Conservation (phyloP, 768 basidiomycete species). For the Tricholomella constricta region DNA sequence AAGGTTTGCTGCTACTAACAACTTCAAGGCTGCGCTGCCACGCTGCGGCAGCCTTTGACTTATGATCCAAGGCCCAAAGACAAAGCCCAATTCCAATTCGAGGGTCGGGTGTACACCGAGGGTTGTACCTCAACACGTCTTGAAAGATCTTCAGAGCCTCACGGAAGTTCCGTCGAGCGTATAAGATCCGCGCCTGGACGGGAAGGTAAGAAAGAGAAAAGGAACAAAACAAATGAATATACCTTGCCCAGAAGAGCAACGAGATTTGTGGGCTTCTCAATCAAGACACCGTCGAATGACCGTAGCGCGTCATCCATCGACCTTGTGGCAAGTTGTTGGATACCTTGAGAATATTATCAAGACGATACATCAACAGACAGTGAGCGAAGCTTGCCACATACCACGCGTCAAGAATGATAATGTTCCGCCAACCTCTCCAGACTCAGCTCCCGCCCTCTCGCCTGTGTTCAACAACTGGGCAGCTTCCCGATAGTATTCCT, state of each 20-base stretch:
- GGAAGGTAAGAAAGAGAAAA: neutral
- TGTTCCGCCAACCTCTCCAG: constrained; percentile 60
- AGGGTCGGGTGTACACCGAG: constrained; percentile 86
- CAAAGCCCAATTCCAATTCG: constrained; percentile 95
- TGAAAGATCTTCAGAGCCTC: constrained; percentile 87
- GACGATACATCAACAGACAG: neutral
- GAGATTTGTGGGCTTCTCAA: constrained; percentile 80
- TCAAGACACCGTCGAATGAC: constrained; percentile 79
- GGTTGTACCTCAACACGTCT: constrained; percentile 74
- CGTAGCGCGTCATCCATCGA: constrained; percentile 81
- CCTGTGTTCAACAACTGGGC: constrained; percentile 66
- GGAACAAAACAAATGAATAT: constrained; percentile 6
- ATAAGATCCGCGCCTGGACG: constrained; percentile 78
- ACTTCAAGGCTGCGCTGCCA: constrained; percentile 91
- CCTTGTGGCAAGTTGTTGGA: constrained; percentile 78
- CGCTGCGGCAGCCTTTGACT: constrained; percentile 77
- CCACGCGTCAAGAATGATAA: constrained; percentile 69
- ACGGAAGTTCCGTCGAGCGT: constrained; percentile 73
- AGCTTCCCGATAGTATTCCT: constrained; percentile 70
- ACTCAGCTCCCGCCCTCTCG: constrained; percentile 55
- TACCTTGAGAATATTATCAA: constrained; percentile 47
- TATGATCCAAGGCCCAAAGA: constrained; percentile 87
- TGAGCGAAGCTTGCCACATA: constrained; percentile 27
- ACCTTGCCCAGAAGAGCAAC: constrained; percentile 90
- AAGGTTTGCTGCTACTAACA: constrained; percentile 44